phyloP scores from a whole-genome alignment of 306 rosid genomes.

The Malus asiatica region DNA sequence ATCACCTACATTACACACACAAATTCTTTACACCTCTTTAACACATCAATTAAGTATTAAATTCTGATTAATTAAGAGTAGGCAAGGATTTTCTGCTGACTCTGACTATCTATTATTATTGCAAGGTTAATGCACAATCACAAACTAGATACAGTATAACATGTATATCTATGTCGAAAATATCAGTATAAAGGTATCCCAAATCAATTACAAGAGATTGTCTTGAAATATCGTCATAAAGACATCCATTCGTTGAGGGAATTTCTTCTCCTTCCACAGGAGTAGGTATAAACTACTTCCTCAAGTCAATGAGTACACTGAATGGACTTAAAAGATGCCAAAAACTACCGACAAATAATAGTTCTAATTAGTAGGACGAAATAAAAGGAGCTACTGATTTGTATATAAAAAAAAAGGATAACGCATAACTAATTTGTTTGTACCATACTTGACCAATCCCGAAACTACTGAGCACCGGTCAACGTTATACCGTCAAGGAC shows the following conservation, averaged over 20 bases:
- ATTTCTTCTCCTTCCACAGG: background rate
- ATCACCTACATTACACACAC: constrained; percentile 38
- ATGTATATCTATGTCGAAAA: background rate
- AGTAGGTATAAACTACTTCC: background rate
- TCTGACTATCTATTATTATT: too few relatives aligned
- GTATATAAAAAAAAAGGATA: too few relatives aligned
- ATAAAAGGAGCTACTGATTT: background rate
- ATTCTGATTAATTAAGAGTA: background rate
- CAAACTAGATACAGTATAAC: background rate
- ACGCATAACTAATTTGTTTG: too few relatives aligned
- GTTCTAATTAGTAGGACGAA: background rate
- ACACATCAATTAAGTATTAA: background rate
- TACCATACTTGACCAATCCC: too few relatives aligned
- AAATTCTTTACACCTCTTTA: background rate
- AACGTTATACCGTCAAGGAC: too few relatives aligned
- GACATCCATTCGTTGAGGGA: too few relatives aligned
- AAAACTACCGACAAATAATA: background rate
- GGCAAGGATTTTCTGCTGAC: background rate
- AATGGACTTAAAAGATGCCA: too few relatives aligned
- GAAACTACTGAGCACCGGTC: too few relatives aligned
- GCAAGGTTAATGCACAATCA: too few relatives aligned
- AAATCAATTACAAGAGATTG: background rate
- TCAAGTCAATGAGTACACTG: background rate
- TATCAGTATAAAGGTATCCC: too few relatives aligned
- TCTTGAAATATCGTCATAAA: too few relatives aligned